Evolutionary conservation across 306 rosid species (phyloP), one percentile per base, ranked within the genome.

Genomic region (Vigna unguiculata): DNA sequence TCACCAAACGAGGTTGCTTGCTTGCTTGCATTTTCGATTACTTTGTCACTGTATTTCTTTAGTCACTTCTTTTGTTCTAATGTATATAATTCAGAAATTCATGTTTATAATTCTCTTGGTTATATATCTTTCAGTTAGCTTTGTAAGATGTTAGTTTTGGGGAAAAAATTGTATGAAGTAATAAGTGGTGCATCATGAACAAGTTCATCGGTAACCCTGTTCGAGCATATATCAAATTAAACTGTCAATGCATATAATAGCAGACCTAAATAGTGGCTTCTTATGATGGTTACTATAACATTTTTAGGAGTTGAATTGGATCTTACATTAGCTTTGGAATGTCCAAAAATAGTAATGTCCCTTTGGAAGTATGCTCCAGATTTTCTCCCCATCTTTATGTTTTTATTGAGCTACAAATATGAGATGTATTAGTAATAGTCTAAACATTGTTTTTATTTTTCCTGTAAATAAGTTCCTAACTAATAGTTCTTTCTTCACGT

Each of bases 1-100:
- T 47, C 78, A 17, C 45, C n/a, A 75, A 49, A 81, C 78, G 73
- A 79, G 91, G 89, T 85, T 25, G 14, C 52, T 66, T 20, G n/a
- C 58, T 52, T 13, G 70, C 43, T 59, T 21, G 52, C 59, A 49
- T 72, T 47, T 70, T 63, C 28, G 58, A 43, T 24, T 43, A 21
- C 45, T 59, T 55, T 9, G 14, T 20, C 54, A 20, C 49, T 71
- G 36, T 71, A 41, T 41, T 70, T n/a, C 43, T 38, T 71, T 6
- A 9, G 22, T 57, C 38, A 40, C 40, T 64, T 54, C 40, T 60
- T 60, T 21, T 41, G 25, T 77, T 57, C 54, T 66, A 45, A 16
- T n/a, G 32, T 51, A 19, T 43, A 64, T 25, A 6, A 78, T 54
- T 54, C 53, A 62, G 57, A 51, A 74, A 63, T 43, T 69, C 47